A percentile compares a stretch with the other conserved stretches of the same genome.
Evolutionary conservation across 2,329 filamentous ascomycete species (phyloP).

Genomic region (Claviceps sp.): DNA sequence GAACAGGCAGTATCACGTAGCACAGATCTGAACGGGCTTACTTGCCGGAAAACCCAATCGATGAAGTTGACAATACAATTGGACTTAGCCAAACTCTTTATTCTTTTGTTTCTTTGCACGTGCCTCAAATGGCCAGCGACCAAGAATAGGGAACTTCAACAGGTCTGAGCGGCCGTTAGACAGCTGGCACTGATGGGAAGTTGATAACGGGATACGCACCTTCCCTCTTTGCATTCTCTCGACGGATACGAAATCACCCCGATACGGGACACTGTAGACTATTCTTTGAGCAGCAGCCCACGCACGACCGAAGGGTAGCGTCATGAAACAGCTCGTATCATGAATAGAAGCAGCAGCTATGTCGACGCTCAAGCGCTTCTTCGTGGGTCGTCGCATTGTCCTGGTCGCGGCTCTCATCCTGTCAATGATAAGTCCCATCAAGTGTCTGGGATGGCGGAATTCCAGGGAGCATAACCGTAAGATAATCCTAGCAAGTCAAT

Average conservation of each 20-base stretch:
- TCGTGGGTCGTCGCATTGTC: neutral
- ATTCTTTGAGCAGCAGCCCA: neutral
- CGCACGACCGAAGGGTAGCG: neutral
- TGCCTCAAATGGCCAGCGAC: neutral
- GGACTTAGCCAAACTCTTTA: neutral
- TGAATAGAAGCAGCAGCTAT: conserved; percentile 1
- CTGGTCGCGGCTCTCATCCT: neutral
- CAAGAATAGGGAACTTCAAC: neutral
- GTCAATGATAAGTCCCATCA: neutral
- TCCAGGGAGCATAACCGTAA: neutral
- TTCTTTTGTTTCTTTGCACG: neutral
- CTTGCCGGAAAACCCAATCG: no score
- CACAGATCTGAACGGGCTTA: no score
- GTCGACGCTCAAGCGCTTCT: neutral
- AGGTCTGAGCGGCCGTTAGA: neutral
- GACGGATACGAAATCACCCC: neutral
- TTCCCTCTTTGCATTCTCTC: neutral
- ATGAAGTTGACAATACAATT: neutral
- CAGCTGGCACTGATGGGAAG: neutral
- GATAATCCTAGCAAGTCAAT: neutral
- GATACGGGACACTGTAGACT: neutral
- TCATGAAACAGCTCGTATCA: neutral
- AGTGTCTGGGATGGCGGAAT: conserved; percentile 1
- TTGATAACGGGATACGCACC: neutral
- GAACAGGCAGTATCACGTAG: no score